A percentile compares a stretch with the other conserved stretches of the same genome.
These are phyloP conservation scores for Capsicum pubescens DNA, from an alignment of 257 asterid genomes.

Conservation along the genomic window DNA sequence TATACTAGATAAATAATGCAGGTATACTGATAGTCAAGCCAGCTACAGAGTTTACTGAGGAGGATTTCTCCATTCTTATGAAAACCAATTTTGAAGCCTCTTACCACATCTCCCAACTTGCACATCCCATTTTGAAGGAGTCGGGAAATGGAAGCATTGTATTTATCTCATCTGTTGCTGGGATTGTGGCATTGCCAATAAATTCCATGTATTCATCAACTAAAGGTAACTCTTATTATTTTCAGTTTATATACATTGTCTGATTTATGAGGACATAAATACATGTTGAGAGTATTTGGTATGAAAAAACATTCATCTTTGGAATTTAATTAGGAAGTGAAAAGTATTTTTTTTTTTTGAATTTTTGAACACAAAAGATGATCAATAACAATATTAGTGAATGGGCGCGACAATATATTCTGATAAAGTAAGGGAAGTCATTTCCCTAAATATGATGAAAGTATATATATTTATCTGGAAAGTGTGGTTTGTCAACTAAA, in stretches of 20 bases:
- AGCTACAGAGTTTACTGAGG: background rate
- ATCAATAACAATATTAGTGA: too few relatives aligned
- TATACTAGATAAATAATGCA: background rate
- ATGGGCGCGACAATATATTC: too few relatives aligned
- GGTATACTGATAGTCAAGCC: background rate
- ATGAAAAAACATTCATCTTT: too few relatives aligned
- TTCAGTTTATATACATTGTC: too few relatives aligned
- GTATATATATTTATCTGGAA: background rate
- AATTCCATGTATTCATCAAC: background rate
- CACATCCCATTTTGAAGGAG: background rate
- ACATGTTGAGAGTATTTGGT: too few relatives aligned
- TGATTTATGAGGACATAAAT: too few relatives aligned
- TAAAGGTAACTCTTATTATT: background rate
- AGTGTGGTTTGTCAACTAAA: background rate
- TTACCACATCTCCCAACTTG: background rate
- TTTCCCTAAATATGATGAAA: background rate
- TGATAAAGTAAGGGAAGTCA: background rate
- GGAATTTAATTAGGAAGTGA: too few relatives aligned
- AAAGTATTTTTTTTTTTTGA: too few relatives aligned
- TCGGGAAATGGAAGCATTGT: background rate
- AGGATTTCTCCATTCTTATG: background rate
- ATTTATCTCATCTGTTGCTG: background rate
- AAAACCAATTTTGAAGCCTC: slow-evolving; percentile 20
- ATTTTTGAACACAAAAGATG: too few relatives aligned
- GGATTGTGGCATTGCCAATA: background rate